These are phyloP conservation scores for Pythium biforme DNA, from an alignment of 352 stramenopile species.

Conservation along the genomic window DNA sequence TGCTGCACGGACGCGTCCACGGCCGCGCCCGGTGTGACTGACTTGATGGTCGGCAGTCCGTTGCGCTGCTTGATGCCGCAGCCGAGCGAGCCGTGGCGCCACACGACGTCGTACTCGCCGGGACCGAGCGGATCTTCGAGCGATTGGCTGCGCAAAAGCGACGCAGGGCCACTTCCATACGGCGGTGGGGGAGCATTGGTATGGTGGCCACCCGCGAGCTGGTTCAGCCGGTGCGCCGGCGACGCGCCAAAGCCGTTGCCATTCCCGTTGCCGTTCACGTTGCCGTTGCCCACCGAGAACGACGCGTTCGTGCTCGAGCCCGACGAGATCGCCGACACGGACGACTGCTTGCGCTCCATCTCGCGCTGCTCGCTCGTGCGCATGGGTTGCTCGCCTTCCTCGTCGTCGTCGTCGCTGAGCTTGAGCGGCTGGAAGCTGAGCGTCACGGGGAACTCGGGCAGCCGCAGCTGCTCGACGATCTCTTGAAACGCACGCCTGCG, in stretches of 20 bases:
- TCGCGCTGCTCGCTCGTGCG: conserved; percentile 12
- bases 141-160: not conserved
- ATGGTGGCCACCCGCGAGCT: not conserved
- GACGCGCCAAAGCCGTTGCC: not conserved
- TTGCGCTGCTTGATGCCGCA: conserved; percentile 76
- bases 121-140: not conserved
- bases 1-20: conserved; percentile 66
- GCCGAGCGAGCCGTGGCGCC: conserved; percentile 65
- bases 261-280: not conserved
- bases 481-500: conserved; percentile 50
- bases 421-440: conserved; percentile 69
- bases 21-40: conserved; percentile 46
- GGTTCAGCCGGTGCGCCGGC: conserved; percentile 2
- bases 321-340: conserved; percentile 5
- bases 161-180: not conserved
- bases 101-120: conserved; percentile 76
- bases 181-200: not conserved
- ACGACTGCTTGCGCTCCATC: conserved; percentile 15
- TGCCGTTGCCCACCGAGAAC: not conserved
- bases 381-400: conserved; percentile 11
- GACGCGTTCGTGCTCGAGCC: not conserved
- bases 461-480: conserved; percentile 65
- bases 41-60: conserved; percentile 66
- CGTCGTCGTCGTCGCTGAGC: conserved; percentile 33
- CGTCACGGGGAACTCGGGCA: conserved; percentile 58